Evolutionary conservation across 2,329 filamentous ascomycete species (phyloP).

Genomic region (Cytospora schulzeri): DNA sequence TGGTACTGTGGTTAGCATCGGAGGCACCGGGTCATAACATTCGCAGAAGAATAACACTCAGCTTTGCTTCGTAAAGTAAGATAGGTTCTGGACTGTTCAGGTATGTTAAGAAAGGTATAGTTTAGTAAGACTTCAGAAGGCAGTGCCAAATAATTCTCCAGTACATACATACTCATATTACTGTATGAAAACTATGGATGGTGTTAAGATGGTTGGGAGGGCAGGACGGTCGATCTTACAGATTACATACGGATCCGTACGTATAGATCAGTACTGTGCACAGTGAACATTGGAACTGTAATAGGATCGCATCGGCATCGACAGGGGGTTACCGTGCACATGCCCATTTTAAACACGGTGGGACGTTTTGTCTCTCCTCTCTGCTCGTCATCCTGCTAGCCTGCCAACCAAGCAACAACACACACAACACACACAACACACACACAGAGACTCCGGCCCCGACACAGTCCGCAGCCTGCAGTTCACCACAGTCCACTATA

Average conservation of each 20-base stretch:
- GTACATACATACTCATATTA: background rate
- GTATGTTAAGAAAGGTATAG: too few species aligned
- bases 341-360: background rate
- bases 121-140: background rate
- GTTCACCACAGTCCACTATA: background rate
- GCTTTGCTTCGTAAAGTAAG: background rate
- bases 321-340: background rate
- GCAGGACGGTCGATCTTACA: background rate
- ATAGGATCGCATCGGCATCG: background rate
- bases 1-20: background rate
- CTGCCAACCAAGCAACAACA: background rate
- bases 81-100: background rate
- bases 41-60: background rate
- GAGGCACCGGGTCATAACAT: background rate
- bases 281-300: too few species aligned
- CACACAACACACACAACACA: background rate
- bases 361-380: constrained; percentile 14
- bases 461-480: background rate
- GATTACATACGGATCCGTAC: background rate
- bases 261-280: background rate
- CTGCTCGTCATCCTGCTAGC: constrained; percentile 1
- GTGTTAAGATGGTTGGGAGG: background rate
- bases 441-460: background rate
- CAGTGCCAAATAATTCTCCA: too few species aligned
- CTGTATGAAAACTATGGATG: background rate